Conservation (phyloP, 2,329 filamentous ascomycete species). For the Cladorrhinum sp. region DNA sequence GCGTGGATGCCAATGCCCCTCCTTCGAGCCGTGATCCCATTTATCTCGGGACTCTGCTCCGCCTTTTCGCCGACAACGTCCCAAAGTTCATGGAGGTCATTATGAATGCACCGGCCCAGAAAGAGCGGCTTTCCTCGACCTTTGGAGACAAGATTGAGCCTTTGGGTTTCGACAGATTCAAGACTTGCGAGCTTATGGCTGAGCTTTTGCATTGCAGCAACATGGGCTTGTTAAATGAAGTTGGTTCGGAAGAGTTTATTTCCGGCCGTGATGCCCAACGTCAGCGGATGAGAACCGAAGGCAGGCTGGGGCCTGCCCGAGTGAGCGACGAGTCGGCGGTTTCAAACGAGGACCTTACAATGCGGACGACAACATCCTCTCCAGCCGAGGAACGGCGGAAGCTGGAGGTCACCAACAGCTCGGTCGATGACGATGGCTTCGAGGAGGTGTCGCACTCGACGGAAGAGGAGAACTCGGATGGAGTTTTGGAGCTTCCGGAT, state of each 20-base stretch:
- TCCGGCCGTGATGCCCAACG: conserved; percentile 75
- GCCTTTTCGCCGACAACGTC: conserved; percentile 85
- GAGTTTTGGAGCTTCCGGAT: conserved; percentile 54
- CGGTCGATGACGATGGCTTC: conserved; percentile 81
- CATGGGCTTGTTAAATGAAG: conserved; percentile 92
- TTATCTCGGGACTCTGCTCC: conserved; percentile 85
- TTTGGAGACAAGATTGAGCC: conserved; percentile 91
- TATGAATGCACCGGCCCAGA: conserved; percentile 70
- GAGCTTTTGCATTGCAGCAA: conserved; percentile 97
- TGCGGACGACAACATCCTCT: conserved; percentile 50
- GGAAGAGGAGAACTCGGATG: conserved; percentile 70
- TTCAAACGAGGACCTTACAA: conserved; percentile 60
- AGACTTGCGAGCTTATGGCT: conserved; percentile 98
- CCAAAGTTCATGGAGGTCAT: conserved; percentile 93
- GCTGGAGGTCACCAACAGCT: conserved; percentile 74
- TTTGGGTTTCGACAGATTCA: conserved; percentile 94
- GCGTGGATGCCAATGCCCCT: conserved; percentile 71
- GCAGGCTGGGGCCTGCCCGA: conserved; percentile 58
- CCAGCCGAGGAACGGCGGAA: conserved; percentile 63
- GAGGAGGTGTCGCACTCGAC: conserved; percentile 76
- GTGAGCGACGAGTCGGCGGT: conserved; percentile 44
- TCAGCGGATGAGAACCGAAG: conserved; percentile 73
- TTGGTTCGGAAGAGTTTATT: conserved; percentile 84
- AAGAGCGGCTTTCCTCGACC: conserved; percentile 75
- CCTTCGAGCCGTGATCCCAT: conserved; percentile 90